Evolutionary conservation across 2,329 filamentous ascomycete genomes (phyloP), one percentile per base, ranked within the genome.

Genomic region (Fusarium kyushuense): DNA sequence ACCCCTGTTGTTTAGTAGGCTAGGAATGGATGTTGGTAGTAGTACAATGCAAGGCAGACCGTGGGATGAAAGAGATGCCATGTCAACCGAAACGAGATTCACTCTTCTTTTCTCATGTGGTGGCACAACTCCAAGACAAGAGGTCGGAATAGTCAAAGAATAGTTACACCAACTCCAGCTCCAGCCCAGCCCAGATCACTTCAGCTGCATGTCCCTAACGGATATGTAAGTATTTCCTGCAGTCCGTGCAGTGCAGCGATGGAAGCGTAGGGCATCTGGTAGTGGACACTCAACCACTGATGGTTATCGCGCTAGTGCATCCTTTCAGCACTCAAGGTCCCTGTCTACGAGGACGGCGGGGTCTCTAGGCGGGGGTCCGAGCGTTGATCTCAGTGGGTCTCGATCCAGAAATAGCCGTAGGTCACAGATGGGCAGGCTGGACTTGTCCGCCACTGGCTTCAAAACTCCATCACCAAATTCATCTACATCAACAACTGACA

Each of bases 351-450:
- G 30, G n/a, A 14, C 21, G 36, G 40, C 46, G 60, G 60, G 61
- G 46, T 14, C 27, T 38, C 7, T 48, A 59, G 35, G 27, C 35
- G 33, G 56, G 47, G 67, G 67, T 46, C 67, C 55, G 63, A 68
- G 67, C 67, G 67, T 40, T 51, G 40, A 38, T 42, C 17, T 17
- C 14, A 5, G 66, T 70, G 67, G 58, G 45, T 54, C 58, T 43
- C 54, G 46, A 25, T 63, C 67, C 67, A 70, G 63, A 70, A 70
- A 70, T 68, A 70, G 67, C 67, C 54, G 49, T 27, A 17, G 51
- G 49, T 40, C 16, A 42, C 23, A 5, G 23, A n/a, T n/a, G n/a
- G n/a, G 8, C 17, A 3, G 11, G 16, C 30, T 32, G 23, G 33
- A 27, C 30, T 8, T 38, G 45, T 40, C 32, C 32, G 32, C 32